Evolutionary conservation across 2,329 filamentous ascomycete species (phyloP).

Genomic region (Penicillium sp.): DNA sequence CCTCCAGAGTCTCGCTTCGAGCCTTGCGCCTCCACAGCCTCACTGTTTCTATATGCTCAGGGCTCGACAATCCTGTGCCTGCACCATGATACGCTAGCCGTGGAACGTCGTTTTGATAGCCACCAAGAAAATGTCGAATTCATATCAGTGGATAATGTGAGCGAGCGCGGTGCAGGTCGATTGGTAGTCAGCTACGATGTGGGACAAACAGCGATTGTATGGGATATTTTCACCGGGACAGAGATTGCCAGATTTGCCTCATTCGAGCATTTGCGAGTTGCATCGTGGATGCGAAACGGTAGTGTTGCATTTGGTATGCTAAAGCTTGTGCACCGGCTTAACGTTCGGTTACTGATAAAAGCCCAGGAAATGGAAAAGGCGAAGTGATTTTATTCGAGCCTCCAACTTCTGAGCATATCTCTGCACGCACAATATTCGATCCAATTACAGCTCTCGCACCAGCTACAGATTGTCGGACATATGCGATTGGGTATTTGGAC

Average conservation of each 20-base stretch:
- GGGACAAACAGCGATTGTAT: constrained; percentile 88
- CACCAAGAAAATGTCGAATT: constrained; percentile 81
- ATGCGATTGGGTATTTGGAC: constrained; percentile 79
- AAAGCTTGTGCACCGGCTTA: background rate
- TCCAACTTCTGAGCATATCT: constrained; percentile 86
- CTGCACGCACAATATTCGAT: constrained; percentile 87
- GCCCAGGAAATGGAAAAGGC: constrained; percentile 81
- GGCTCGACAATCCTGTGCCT: constrained; percentile 79
- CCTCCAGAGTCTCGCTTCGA: constrained; percentile 60
- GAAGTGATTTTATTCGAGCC: constrained; percentile 95
- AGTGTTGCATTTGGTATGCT: constrained; percentile 89
- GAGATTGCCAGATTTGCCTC: constrained; percentile 90
- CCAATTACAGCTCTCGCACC: constrained; percentile 92
- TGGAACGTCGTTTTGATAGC: constrained; percentile 80
- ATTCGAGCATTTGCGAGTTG: constrained; percentile 80
- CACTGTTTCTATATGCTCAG: constrained; percentile 85
- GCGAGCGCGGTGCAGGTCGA: constrained; percentile 78
- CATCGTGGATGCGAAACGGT: constrained; percentile 94
- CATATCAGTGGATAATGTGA: constrained; percentile 86
- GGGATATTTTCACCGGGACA: constrained; percentile 89
- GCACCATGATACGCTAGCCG: constrained; percentile 86
- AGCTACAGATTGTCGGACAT: constrained; percentile 83
- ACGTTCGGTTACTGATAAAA: constrained; percentile 10
- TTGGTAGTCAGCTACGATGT: constrained; percentile 91
- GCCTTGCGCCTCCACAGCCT: constrained; percentile 85